Evolutionary conservation across 129 eudicot genomes (phyloP), one percentile per base, ranked within the genome.

Genomic region (Saussurea involucrata): DNA sequence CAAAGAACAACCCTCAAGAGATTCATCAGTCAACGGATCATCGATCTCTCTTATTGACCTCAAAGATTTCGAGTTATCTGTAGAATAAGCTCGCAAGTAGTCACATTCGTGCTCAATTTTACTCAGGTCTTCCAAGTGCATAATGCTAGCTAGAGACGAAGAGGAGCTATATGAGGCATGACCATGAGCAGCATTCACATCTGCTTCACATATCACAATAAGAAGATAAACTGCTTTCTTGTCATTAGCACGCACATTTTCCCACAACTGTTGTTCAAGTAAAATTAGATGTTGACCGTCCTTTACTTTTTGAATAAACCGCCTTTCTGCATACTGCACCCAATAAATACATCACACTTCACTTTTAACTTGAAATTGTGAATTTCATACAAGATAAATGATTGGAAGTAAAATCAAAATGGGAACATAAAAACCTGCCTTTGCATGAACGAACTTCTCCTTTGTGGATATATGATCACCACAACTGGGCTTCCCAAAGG

Each of bases 361-460:
- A 1, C 10, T 44, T 32, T 78, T 20, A 33, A 40, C 55, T 33
- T 15, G 3, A 24, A 44, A 44, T 13, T 44, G 18, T 44, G 55
- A 44, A 44, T 13, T 44, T 44, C 36, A n/a, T 33, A n/a, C 24
- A 42, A 11, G 57, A 49, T 55, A 58, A 74, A n/a, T 24, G 82
- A 21, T 11, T 15, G 29, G 5, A 40, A 37, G 24, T 34, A 18
- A 33, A 42, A 77, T 66, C 42, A 49, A 8, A 22, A 33, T 22
- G 61, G 57, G 63, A 27, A 24, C 27, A 37, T 12, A 9, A 73
- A 68, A 10, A 49, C 46, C 67, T 94, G 88, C 98, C 98, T 94
- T 94, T 77, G 96, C 92, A 69, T 89, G 87, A 77, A 94, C 91
- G 85, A 87, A 94, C 89, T 91, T 86, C 84, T 94, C 98, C 83